Evolutionary conservation across 2,329 filamentous ascomycete species (phyloP), one percentile per base, ranked within the genome.

Genomic region (Daldinia sp.): DNA sequence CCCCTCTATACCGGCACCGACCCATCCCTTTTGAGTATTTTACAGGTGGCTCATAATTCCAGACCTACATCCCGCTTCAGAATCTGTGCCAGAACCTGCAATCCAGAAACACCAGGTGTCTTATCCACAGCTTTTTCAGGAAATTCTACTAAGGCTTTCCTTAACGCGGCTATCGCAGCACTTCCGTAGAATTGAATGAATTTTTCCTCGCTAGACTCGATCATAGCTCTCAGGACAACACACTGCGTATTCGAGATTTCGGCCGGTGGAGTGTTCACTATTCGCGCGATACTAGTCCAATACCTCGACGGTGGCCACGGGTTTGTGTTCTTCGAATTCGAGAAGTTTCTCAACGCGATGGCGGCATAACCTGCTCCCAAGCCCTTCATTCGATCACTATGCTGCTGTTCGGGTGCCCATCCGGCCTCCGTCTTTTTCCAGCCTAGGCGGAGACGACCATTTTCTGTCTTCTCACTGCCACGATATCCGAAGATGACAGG

Each of bases 401-500:
- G 94, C n/a, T 83, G 82, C 77, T 93, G 89, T 74, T 92, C 90
- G 1, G 85, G 82, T 66, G 92, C 84, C 83, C 87, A 95, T 6
- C 81, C 81, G 5, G 42, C 33, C 6, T 50, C 33, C 4, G 85
- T 86, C 71, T 85, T 88, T 79, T 85, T 87, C 93, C 93, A 97
- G 0, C 93, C 93, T 2, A 97, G 80, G n/a, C 87, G 85, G 18
- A 80, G 73, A 12, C 90, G 87, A 0, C 93, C 93, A 10, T 84
- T 83, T 51, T 89, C 86, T 0, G 90, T 97, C 68, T 86, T 89
- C 78, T 97, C 93, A 69, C 84, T 89, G 26, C 93, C 94, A 48
- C 88, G 86, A 71, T 94, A 88, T 18, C 95, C 95, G 78, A 97
- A 98, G 0, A 99, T 83, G 1, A 94, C 90, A 0, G 96, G 95